phyloP scores from a whole-genome alignment of 345 rosid species.

The Linum lewisii region DNA sequence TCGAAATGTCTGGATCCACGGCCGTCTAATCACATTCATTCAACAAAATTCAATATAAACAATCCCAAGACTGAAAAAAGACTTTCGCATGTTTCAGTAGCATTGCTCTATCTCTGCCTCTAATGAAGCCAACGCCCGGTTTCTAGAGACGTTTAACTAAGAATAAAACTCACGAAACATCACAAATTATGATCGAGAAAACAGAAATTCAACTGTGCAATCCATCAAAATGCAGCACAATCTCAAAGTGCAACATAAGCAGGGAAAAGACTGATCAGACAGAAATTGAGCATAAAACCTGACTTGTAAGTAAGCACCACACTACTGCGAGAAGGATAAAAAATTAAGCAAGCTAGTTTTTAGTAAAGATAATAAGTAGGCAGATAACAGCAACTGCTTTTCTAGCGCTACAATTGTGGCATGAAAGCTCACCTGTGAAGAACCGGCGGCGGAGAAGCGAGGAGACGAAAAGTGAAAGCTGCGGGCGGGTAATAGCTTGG shows the following conservation, averaged over 20 bases:
- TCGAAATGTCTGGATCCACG: no score
- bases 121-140: neutral
- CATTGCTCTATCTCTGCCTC: neutral
- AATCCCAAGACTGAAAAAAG: neutral
- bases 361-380: no score
- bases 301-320: neutral
- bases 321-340: no score
- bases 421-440: slow-evolving; percentile 30
- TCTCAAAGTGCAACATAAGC: neutral
- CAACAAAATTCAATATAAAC: neutral
- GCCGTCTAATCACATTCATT: neutral
- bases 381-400: no score
- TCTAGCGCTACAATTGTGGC: neutral
- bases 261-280: neutral
- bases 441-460: slow-evolving; percentile 27
- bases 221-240: neutral
- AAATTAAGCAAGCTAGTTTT: neutral
- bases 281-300: neutral
- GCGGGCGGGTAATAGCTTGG: slow-evolving; percentile 9
- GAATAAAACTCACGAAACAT: neutral
- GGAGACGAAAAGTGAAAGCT: slow-evolving; percentile 32
- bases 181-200: neutral
- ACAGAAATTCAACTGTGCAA: neutral
- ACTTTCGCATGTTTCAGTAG: neutral
- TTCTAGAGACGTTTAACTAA: neutral